A percentile compares a stretch with the other conserved stretches of the same genome.
phyloP scores from a whole-genome alignment of 768 basidiomycete genomes.

The Pisolithus marmoratus region DNA sequence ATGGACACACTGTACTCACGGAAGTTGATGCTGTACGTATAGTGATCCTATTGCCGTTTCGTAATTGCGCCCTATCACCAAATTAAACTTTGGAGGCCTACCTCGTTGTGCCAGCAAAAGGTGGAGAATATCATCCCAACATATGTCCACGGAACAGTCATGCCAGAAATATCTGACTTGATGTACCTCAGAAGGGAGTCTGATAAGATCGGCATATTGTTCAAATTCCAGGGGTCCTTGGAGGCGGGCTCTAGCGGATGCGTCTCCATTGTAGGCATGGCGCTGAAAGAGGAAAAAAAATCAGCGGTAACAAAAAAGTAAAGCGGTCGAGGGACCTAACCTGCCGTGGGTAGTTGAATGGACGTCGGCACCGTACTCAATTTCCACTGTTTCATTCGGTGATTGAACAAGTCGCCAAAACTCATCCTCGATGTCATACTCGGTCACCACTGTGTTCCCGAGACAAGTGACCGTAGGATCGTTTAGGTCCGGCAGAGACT shows the following conservation, averaged over 20 bases:
- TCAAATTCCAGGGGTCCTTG: conserved; percentile 94
- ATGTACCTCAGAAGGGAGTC: conserved; percentile 95
- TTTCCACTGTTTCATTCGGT: conserved; percentile 85
- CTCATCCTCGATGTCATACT: conserved; percentile 89
- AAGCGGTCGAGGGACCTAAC: conserved; percentile 38
- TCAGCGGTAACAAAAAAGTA: conserved; percentile 23
- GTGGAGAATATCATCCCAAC: conserved; percentile 99
- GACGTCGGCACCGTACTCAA: conserved; percentile 99
- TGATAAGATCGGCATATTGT: conserved; percentile 90
- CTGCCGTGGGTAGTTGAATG: conserved; percentile 97
- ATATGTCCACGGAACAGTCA: conserved; percentile 99
- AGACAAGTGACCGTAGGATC: conserved; percentile 51
- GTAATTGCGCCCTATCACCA: conserved; percentile 19
- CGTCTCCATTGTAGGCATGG: conserved; percentile 92
- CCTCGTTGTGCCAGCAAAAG: conserved; percentile 99
- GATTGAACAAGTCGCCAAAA: conserved; percentile 97
- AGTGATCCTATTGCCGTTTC: conserved; percentile 69
- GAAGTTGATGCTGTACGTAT: conserved; percentile 94
- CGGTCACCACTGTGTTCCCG: conserved; percentile 65
- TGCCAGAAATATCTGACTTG: conserved; percentile 98
- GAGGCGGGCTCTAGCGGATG: conserved; percentile 85
- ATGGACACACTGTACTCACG: conserved; percentile 46
- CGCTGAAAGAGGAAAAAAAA: conserved; percentile 44
- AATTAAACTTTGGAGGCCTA: conserved; percentile 27
- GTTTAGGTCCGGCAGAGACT: conserved; percentile 29